Conservation (phyloP, 345 rosid species). For the Trapa incisa region DNA sequence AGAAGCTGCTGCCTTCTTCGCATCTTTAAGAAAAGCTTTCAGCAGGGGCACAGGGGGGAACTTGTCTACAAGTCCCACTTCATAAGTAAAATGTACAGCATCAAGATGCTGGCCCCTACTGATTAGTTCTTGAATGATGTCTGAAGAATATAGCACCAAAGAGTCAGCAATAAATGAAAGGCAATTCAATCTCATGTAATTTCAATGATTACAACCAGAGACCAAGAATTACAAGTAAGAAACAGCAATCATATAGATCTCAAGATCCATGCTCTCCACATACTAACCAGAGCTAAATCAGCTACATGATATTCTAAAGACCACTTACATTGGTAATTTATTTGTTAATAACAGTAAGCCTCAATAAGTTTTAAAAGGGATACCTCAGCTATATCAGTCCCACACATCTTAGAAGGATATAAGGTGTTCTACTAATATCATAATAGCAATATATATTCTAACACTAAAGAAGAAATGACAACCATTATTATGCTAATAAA, state of each 20-base stretch:
- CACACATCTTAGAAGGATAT: neutral
- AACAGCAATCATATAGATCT: neutral
- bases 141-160: slow-evolving; percentile 22
- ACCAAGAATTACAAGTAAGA: neutral
- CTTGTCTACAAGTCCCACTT: slow-evolving; percentile 73
- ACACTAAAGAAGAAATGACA: neutral
- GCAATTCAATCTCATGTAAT: neutral
- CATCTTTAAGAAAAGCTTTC: slow-evolving; percentile 75
- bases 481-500: neutral
- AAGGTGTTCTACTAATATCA: neutral
- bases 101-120: slow-evolving; percentile 92
- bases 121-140: slow-evolving; percentile 79
- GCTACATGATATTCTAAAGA: neutral
- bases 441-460: neutral
- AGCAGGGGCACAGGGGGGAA: slow-evolving; percentile 87
- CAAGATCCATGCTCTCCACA: too few relatives aligned
- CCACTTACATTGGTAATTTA: neutral
- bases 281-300: neutral
- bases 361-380: neutral
- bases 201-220: neutral
- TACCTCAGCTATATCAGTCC: neutral
- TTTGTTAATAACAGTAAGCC: neutral
- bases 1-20: slow-evolving; percentile 79
- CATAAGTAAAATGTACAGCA: slow-evolving; percentile 94
- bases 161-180: neutral